These are phyloP conservation scores for Leonotis leonurus DNA, from an alignment of 257 asterid genomes.

Conservation along the genomic window DNA sequence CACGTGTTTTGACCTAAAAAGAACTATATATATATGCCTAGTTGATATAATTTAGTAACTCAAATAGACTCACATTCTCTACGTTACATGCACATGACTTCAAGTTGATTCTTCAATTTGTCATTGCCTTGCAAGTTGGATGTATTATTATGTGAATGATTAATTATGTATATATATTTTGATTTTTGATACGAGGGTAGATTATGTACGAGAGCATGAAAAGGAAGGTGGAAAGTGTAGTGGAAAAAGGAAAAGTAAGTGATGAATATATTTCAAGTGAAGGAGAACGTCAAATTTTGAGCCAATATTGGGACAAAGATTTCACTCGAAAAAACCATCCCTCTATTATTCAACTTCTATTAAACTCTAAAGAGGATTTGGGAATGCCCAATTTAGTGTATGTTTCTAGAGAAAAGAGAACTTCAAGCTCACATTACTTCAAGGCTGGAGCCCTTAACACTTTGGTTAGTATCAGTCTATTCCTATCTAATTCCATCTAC, in stretches of 20 bases:
- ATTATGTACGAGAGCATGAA: constrained; percentile 46
- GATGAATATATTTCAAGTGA: constrained; percentile 33
- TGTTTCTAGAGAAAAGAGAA: constrained; percentile 55
- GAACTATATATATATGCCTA: too few species aligned
- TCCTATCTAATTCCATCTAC: neutral
- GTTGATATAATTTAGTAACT: too few species aligned
- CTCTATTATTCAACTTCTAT: constrained; percentile 37
- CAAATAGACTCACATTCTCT: too few species aligned
- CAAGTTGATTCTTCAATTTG: neutral
- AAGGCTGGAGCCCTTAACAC: constrained; percentile 86
- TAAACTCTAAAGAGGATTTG: constrained; percentile 26
- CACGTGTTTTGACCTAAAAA: too few species aligned
- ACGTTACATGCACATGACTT: too few species aligned
- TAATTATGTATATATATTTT: neutral
- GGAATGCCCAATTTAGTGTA: constrained; percentile 70
- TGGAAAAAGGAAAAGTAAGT: constrained; percentile 29
- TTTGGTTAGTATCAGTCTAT: constrained; percentile 27
- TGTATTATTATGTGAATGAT: neutral
- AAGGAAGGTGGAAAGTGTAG: constrained; percentile 27
- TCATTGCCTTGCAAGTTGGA: neutral
- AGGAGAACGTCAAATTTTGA: constrained; percentile 24
- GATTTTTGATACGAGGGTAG: constrained; percentile 7
- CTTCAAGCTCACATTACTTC: constrained; percentile 42
- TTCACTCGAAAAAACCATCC: constrained; percentile 46
- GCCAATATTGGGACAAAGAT: constrained; percentile 24